These are phyloP conservation scores for Discostella stelligeroides DNA, from an alignment of 108 stramenopile genomes.

Conservation along the genomic window DNA sequence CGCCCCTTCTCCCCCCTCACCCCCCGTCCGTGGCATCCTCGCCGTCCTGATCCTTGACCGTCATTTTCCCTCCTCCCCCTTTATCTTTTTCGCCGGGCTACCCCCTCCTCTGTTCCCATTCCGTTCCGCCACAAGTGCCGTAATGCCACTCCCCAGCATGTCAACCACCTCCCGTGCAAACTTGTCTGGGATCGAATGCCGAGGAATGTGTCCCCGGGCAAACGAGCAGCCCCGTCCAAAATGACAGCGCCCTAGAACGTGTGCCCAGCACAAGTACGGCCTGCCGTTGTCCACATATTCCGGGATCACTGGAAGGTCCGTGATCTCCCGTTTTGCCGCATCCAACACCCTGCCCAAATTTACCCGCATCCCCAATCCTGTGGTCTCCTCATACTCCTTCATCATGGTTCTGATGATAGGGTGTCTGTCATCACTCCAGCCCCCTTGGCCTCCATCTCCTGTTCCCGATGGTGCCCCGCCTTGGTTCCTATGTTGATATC, in stretches of 20 bases:
- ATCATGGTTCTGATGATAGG: neutral
- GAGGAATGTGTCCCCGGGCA: neutral
- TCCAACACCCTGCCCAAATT: neutral
- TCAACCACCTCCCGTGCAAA: neutral
- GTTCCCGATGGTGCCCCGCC: too few relatives aligned
- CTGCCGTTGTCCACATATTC: neutral
- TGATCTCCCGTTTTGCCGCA: neutral
- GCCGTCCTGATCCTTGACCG: neutral
- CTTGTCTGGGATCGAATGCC: neutral
- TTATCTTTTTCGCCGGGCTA: neutral
- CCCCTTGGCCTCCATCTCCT: too few relatives aligned
- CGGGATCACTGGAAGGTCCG: neutral
- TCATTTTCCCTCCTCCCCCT: neutral
- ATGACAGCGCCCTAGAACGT: neutral
- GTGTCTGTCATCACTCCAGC: neutral
- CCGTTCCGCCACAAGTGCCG: neutral
- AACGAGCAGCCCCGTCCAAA: neutral
- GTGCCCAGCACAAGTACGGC: slow-evolving; percentile 1
- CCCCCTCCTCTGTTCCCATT: neutral
- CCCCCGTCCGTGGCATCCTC: too few relatives aligned
- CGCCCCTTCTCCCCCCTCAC: too few relatives aligned
- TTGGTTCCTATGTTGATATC: neutral
- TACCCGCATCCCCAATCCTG: neutral
- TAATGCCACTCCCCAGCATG: neutral
- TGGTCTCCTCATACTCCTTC: neutral